phyloP scores from a whole-genome alignment of 768 basidiomycete species.

The Tulasnella sp. region DNA sequence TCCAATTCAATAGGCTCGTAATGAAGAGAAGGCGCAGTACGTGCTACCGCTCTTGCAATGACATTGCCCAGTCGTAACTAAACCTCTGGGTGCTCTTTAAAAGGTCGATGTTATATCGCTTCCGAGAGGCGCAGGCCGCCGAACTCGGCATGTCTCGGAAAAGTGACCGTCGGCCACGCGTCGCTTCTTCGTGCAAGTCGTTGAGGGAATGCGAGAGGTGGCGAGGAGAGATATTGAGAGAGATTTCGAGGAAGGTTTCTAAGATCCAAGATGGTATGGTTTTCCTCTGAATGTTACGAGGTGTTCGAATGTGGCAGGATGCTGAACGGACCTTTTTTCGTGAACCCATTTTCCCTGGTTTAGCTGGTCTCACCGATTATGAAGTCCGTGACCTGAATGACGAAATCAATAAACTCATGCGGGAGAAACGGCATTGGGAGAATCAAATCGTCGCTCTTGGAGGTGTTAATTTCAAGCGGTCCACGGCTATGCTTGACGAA shows the following conservation, averaged over 20 bases:
- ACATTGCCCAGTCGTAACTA: conserved; percentile 25
- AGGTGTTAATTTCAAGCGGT: conserved; percentile 91
- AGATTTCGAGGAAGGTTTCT: conserved; percentile 92
- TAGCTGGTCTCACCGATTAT: conserved; percentile 90
- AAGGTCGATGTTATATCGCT: conserved; percentile 79
- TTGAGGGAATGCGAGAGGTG: conserved; percentile 90
- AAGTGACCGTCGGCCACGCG: conserved; percentile 75
- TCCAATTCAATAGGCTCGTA: conserved; percentile 60
- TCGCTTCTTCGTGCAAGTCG: conserved; percentile 89
- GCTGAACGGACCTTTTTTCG: background rate
- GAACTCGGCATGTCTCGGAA: conserved; percentile 88
- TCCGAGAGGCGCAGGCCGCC: conserved; percentile 92
- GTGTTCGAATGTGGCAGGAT: background rate
- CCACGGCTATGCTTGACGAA: conserved; percentile 88
- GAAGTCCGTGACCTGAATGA: conserved; percentile 95
- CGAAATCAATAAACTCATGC: conserved; percentile 91
- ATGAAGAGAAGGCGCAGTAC: conserved; percentile 93
- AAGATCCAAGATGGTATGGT: conserved; percentile 91
- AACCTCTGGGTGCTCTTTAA: background rate
- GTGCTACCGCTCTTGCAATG: conserved; percentile 23
- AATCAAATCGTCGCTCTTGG: conserved; percentile 94
- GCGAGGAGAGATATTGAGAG: conserved; percentile 89
- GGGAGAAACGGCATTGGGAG: conserved; percentile 97
- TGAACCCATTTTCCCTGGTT: background rate
- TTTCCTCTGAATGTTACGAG: background rate